Evolutionary conservation across 129 eudicot genomes (phyloP).

Genomic region (Ambrosia trifida): DNA sequence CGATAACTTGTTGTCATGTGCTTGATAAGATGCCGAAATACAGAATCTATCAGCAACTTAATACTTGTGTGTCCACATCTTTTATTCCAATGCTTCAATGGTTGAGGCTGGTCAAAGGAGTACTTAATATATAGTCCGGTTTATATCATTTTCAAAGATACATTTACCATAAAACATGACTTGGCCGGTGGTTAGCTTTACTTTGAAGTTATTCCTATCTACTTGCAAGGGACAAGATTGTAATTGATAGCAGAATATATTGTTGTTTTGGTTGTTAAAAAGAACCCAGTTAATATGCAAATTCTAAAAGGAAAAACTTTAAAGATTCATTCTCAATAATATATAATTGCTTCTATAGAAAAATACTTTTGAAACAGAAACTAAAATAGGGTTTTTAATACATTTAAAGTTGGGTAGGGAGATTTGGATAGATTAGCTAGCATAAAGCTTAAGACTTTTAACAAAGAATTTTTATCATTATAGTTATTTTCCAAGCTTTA

Average conservation of each 20-base stretch:
- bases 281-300: not conserved
- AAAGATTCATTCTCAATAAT: not conserved
- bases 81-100: conserved; percentile 12
- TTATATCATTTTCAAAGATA: conserved; percentile 24
- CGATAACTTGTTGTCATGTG: not conserved
- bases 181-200: not conserved
- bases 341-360: not conserved
- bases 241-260: not conserved
- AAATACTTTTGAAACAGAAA: not conserved
- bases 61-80: not conserved
- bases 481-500: too few species aligned
- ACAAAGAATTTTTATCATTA: too few species aligned
- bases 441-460: too few species aligned
- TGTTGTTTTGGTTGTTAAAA: not conserved
- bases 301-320: not conserved
- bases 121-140: not conserved
- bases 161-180: conserved; percentile 3
- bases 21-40: not conserved
- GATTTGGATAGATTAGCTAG: conserved; percentile 11
- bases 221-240: not conserved
- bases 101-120: conserved; percentile 4
- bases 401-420: conserved; percentile 5
- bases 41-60: not conserved
- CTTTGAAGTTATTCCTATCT: conserved; percentile 1
- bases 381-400: not conserved